Base-by-base conservation (phyloP, 176 grass and related monocot genomes). In the Oryza rufipogon region DNA sequence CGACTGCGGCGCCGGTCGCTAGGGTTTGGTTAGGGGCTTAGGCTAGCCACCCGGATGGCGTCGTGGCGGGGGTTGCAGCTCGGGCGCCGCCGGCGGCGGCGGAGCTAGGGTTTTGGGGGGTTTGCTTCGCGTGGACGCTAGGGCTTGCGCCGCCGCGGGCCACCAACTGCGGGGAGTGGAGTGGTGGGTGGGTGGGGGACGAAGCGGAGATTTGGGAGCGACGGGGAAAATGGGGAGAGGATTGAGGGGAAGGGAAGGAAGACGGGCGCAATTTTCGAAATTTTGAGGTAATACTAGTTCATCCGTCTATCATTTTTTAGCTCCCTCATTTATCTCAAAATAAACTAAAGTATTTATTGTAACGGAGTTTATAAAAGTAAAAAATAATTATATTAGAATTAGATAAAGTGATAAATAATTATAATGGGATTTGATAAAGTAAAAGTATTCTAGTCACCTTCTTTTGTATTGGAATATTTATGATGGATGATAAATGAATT, bases 101-200 rank as follows among this genome's bases (percentile, higher is more conserved):
- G 51, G 76, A 67, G 67, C 77, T 87, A 90, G 88, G 88, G 84
- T 82, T 86, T 90, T 81, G 64, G 65, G 6, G 76, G 64, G 82
- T 9, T 66, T 68, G 83, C 79, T 86, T 86, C 54, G 83, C n/a
- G 58, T 73, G 66, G 78, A 85, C 73, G 79, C 79, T 63, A 82
- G 58, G 10, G 23, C 2, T 30, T 63, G 49, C 15, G 46, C 46
- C 3, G 49, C 15, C 54, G 19, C 52, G 44, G 52, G 41, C 34
- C 73, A 64, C 83, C 79, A 60, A 61, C 79, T 48, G 25, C 23
- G 70, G 75, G 70, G 73, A 19, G 73, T 13, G 16, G 74, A 71
- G 72, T n/a, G 73, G 58, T 36, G 56, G 28, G 28, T 30, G 28
- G 28, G 28, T 30, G 30, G 30, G 46, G 67, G 0, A 20, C 12